A percentile compares a stretch with the other conserved stretches of the same genome.
phyloP scores from a whole-genome alignment of 495 filamentous ascomycete genomes.

The Jackrogersella minutella region DNA sequence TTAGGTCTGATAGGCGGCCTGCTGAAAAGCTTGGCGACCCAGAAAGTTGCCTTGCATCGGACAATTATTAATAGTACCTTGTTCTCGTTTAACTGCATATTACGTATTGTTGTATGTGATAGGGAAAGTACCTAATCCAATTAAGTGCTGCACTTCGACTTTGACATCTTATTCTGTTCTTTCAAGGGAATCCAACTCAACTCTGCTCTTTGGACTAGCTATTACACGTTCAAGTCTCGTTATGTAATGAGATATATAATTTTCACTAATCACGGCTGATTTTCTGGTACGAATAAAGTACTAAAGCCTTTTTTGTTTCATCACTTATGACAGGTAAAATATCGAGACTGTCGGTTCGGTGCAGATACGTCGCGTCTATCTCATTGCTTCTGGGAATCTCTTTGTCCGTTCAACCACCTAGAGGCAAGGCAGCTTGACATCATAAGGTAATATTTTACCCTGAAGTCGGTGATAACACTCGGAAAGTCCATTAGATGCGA shows the following conservation, averaged over 20 bases:
- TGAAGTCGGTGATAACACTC: neutral
- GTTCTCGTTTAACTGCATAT: conserved; percentile 10
- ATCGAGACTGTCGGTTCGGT: no score
- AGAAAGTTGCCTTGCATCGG: conserved; percentile 38
- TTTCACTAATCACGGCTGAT: no score
- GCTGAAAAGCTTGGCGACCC: conserved; percentile 11
- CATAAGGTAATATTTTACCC: neutral
- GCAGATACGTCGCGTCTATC: neutral
- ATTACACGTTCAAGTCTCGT: no score
- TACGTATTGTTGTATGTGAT: neutral
- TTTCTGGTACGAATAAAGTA: neutral
- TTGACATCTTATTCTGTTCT: neutral
- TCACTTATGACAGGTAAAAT: neutral
- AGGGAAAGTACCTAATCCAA: no score
- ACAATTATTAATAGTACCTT: conserved; percentile 27
- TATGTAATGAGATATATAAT: no score
- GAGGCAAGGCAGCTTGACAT: neutral
- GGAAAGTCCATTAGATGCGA: neutral
- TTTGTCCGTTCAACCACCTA: no score
- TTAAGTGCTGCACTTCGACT: conserved; percentile 9
- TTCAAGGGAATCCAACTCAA: neutral
- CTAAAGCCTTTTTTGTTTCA: neutral
- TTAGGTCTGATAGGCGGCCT: neutral
- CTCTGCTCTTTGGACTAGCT: neutral
- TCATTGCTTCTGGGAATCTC: neutral